These are phyloP conservation scores for Prunus campanulata DNA, from an alignment of 306 rosid species.

Conservation along the genomic window DNA sequence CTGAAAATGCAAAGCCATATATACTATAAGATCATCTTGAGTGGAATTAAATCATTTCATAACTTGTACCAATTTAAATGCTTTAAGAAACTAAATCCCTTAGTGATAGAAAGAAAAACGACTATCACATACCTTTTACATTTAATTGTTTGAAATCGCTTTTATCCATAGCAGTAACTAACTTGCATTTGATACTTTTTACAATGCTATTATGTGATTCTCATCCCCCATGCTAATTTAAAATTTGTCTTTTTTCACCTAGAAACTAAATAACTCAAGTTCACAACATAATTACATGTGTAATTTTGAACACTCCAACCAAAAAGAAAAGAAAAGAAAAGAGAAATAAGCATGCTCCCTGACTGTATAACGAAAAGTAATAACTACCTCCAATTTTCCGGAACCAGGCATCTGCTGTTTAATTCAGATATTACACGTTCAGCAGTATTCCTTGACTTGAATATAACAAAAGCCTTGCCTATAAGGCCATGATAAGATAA, in stretches of 20 bases:
- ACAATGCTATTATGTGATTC: not conserved
- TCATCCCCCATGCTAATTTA: not conserved
- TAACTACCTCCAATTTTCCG: constrained; percentile 53
- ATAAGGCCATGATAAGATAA: constrained; percentile 21
- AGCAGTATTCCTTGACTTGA: constrained; percentile 50
- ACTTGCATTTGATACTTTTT: not conserved
- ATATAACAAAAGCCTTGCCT: constrained; percentile 70
- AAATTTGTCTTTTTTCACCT: not conserved
- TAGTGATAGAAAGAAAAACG: not conserved
- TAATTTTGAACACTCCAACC: not conserved
- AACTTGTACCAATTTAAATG: not conserved
- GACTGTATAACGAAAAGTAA: not conserved
- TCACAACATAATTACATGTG: not conserved
- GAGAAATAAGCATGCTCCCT: not conserved
- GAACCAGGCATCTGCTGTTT: constrained; percentile 45
- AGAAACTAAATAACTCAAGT: not conserved
- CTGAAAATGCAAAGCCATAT: constrained; percentile 20
- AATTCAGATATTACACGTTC: constrained; percentile 35
- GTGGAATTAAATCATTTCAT: not conserved
- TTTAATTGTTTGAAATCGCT: not conserved
- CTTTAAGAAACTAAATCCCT: not conserved
- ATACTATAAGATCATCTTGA: not conserved
- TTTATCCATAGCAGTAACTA: not conserved
- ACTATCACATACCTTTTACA: not conserved
- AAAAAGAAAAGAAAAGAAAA: not conserved